These are phyloP conservation scores for Termitomyces sp. DNA, from an alignment of 1,284 basidiomycete genomes.

Conservation along the genomic window DNA sequence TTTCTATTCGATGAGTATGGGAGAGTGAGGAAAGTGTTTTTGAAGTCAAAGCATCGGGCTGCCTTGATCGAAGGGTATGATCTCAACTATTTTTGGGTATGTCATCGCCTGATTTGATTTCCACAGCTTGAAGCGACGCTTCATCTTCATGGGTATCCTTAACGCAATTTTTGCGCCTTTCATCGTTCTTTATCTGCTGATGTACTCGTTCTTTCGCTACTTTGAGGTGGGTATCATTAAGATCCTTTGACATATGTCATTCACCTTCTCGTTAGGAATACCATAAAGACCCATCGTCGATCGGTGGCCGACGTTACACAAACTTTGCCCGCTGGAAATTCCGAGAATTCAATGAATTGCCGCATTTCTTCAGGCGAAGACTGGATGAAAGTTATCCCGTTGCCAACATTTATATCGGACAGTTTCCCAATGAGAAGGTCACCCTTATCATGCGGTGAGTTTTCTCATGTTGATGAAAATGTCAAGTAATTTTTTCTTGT, in stretches of 20 bases:
- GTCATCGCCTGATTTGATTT: neutral
- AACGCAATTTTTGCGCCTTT: conserved; percentile 96
- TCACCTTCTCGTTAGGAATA: conserved; percentile 67
- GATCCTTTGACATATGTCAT: neutral
- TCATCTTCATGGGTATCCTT: conserved; percentile 94
- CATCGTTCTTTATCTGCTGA: conserved; percentile 92
- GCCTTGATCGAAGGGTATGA: conserved; percentile 81
- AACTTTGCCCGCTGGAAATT: conserved; percentile 98
- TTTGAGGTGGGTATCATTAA: conserved; percentile 70
- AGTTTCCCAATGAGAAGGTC: conserved; percentile 94
- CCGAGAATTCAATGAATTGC: conserved; percentile 97
- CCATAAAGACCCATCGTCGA: conserved; percentile 94
- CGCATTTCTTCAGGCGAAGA: conserved; percentile 85
- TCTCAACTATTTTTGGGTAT: neutral
- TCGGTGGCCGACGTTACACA: conserved; percentile 90
- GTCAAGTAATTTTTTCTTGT: neutral
- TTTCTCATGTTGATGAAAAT: neutral
- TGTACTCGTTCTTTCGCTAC: conserved; percentile 99
- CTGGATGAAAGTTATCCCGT: conserved; percentile 85
- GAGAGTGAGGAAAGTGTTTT: conserved; percentile 83
- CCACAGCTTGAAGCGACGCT: conserved; percentile 73
- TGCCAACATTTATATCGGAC: conserved; percentile 93
- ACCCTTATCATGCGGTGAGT: conserved; percentile 83
- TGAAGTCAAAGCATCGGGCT: conserved; percentile 77
- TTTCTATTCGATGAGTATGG: conserved; percentile 89